These are phyloP conservation scores for Flaveria floridana DNA, from an alignment of 140 eudicot species.

Conservation along the genomic window DNA sequence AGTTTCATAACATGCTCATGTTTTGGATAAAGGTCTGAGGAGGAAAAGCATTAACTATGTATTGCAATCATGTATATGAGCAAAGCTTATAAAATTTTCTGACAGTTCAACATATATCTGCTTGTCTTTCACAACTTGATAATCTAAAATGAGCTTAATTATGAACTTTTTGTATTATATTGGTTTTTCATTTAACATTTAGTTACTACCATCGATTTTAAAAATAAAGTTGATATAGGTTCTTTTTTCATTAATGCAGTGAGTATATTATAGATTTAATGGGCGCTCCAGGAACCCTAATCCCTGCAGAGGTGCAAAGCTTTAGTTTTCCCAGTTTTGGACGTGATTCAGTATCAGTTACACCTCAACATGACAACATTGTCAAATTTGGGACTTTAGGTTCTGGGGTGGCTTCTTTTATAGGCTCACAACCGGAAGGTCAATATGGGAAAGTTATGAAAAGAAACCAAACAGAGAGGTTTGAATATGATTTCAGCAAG, in stretches of 20 bases:
- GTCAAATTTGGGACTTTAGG: slow-evolving; percentile 28
- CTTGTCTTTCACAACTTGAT: slow-evolving; percentile 2
- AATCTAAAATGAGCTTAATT: neutral
- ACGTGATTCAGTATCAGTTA: slow-evolving; percentile 27
- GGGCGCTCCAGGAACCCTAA: slow-evolving; percentile 97
- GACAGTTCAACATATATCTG: neutral
- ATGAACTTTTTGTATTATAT: neutral
- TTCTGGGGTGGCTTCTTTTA: slow-evolving; percentile 34
- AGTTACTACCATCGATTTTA: slow-evolving; percentile 11
- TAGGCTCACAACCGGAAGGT: slow-evolving; percentile 31
- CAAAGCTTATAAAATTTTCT: neutral
- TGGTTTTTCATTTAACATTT: neutral
- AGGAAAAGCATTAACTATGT: neutral
- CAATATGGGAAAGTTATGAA: slow-evolving; percentile 24
- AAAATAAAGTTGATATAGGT: slow-evolving; percentile 25
- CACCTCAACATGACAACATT: slow-evolving; percentile 33
- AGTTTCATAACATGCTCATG: neutral
- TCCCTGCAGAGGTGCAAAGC: slow-evolving; percentile 81
- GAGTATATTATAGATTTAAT: slow-evolving; percentile 88
- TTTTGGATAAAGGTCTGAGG: slow-evolving; percentile 7
- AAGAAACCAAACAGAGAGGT: slow-evolving; percentile 39
- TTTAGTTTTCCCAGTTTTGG: slow-evolving; percentile 45
- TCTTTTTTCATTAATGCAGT: slow-evolving; percentile 48
- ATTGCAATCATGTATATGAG: slow-evolving; percentile 7
- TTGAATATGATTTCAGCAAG: slow-evolving; percentile 47